A percentile compares a stretch with the other conserved stretches of the same genome.
phyloP scores from a whole-genome alignment of 495 filamentous ascomycete genomes.

The Trichoderma gamsii region DNA sequence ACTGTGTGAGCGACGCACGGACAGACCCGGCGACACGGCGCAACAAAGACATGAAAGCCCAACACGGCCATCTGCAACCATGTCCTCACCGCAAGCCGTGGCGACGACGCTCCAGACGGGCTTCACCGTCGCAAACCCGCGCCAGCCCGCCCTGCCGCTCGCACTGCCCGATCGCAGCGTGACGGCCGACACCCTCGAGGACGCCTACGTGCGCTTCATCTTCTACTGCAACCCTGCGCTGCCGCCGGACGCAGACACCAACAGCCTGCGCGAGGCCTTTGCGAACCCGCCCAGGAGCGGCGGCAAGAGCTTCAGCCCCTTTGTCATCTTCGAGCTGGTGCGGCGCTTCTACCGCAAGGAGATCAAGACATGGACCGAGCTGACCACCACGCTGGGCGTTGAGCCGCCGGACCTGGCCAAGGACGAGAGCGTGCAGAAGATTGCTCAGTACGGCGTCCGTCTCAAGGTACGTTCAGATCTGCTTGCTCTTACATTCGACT shows the following conservation, averaged over 20 bases:
- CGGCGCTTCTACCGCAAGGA: constrained; percentile 76
- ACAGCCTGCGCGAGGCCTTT: constrained; percentile 73
- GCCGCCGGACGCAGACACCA: constrained; percentile 62
- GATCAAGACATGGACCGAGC: constrained; percentile 92
- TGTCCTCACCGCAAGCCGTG: constrained; percentile 13
- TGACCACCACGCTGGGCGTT: constrained; percentile 84
- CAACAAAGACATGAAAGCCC: background rate
- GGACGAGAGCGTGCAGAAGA: constrained; percentile 91
- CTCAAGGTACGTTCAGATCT: constrained; percentile 60
- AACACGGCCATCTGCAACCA: background rate
- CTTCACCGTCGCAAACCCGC: background rate
- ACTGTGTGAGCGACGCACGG: too few species aligned
- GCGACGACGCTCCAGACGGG: background rate
- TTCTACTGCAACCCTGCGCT: constrained; percentile 85
- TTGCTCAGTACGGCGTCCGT: constrained; percentile 93
- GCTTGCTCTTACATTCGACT: background rate
- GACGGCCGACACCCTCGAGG: constrained; percentile 68
- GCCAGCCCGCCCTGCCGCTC: constrained; percentile 15
- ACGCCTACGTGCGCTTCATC: constrained; percentile 83
- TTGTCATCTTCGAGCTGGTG: constrained; percentile 75
- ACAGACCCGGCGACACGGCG: too few species aligned
- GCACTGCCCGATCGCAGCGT: constrained; percentile 64
- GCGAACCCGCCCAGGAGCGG: constrained; percentile 83
- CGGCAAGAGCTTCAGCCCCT: constrained; percentile 85
- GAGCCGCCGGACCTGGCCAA: constrained; percentile 79